Base-by-base conservation (phyloP, 2,329 filamentous ascomycete genomes). In the Hysterium pulicare region DNA sequence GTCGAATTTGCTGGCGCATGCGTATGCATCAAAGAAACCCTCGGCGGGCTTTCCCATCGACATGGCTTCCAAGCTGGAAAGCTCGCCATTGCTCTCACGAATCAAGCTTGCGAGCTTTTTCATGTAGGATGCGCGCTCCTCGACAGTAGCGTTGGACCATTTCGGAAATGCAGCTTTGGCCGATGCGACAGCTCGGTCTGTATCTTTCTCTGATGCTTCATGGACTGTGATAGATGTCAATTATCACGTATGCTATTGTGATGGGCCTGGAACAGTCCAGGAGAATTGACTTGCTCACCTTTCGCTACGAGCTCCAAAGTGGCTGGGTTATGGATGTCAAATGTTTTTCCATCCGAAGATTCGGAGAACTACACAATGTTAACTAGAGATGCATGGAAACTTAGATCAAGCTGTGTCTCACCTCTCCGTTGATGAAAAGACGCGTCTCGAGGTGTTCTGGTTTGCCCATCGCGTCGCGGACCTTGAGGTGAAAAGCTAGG, bases 31-130 rank as follows among this genome's bases (percentile, higher is more conserved):
- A 67, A 78, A 83, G 41, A 86, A 87, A 62, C 88, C 84, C 37
- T 83, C 83, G 60, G 90, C 82, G 0, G 87, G 90, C 76, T 90
- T 90, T 62, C 87, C 87, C 74, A 91, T 87, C 68, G 90, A 87
- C 35, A 89, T 75, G 13, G 86, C 90, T 68, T 91, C 91, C 67
- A 84, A 87, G 8, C 86, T 85, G 8, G 86, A 87, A 50, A 93
- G 70, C 16, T 87, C 78, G 64, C 90, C 86, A 82, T 85, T 89
- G 71, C 88, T 84, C 69, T 90, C 83, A 38, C 84, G 76, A 59
- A 93, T 87, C 55, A 91, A 72, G 24, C 75, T 75, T 15, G 89
- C 86, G 55, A 90, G 87, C 70, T 84, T 86, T 46, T 57, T 62
- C 40, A 63, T 55, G 45, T 59, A 59, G 17, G 50, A 38, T n/a